A percentile compares a stretch with the other conserved stretches of the same genome.
phyloP scores from a whole-genome alignment of 345 rosid species.

The Mercurialis annua region DNA sequence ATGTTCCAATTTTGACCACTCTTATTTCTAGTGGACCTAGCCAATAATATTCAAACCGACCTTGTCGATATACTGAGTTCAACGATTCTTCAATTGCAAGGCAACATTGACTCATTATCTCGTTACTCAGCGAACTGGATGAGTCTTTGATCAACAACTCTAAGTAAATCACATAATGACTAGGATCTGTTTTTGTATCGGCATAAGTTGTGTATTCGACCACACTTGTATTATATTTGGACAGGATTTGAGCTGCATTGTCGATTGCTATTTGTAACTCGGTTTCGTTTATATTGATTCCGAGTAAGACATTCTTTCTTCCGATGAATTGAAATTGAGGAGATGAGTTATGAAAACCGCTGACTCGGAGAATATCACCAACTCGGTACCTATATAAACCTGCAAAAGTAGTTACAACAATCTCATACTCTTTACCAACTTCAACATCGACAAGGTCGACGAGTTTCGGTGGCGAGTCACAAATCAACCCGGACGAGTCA shows the following conservation, averaged over 20 bases:
- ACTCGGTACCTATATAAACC: conserved; percentile 41
- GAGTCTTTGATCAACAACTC: conserved; percentile 33
- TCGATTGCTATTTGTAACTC: conserved; percentile 40
- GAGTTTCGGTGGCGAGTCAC: conserved; percentile 27
- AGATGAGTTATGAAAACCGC: conserved; percentile 39
- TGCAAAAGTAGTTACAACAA: conserved; percentile 39
- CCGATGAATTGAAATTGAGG: conserved; percentile 38
- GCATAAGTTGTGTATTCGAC: conserved; percentile 44
- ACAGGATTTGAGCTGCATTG: conserved; percentile 26
- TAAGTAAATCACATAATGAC: conserved; percentile 46
- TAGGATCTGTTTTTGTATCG: conserved; percentile 34
- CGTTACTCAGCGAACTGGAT: conserved; percentile 17
- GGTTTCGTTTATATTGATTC: conserved; percentile 40
- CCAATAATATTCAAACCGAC: conserved; percentile 35
- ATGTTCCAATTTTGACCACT: conserved; percentile 39
- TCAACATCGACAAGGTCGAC: conserved; percentile 40
- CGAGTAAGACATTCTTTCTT: conserved; percentile 40
- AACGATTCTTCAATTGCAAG: conserved; percentile 35
- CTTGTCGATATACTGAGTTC: conserved; percentile 43
- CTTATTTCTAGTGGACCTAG: conserved; percentile 42
- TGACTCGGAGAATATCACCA: conserved; percentile 38
- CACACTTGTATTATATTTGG: conserved; percentile 28
- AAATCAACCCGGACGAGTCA: background rate
- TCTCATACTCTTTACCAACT: conserved; percentile 40
- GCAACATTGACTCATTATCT: conserved; percentile 32